A percentile compares a stretch with the other conserved stretches of the same genome.
Evolutionary conservation across 305 asterid genomes (phyloP).

Genomic region (Fraxinus dipetala): DNA sequence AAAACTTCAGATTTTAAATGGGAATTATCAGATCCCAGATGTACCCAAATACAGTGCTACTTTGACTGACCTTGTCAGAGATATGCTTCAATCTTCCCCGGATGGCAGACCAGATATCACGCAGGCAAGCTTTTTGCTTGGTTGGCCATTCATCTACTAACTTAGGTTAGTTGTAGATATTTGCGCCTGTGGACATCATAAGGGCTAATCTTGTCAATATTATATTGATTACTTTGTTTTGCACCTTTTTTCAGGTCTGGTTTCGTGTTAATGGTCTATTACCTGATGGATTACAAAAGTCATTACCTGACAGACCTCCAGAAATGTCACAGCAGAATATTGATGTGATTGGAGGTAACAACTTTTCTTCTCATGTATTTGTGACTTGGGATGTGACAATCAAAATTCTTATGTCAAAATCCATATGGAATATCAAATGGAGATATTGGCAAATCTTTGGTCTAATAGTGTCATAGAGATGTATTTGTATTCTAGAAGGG

Average conservation of each 20-base stretch:
- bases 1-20: slow-evolving; percentile 85
- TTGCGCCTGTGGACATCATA: slow-evolving; percentile 50
- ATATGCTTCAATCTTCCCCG: no score
- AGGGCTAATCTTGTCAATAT: slow-evolving; percentile 44
- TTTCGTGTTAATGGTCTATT: slow-evolving; percentile 82
- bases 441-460: background rate
- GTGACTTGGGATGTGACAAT: slow-evolving; percentile 8
- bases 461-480: background rate
- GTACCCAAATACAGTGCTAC: slow-evolving; percentile 53
- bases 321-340: slow-evolving; percentile 54
- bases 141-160: slow-evolving; percentile 72
- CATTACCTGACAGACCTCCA: slow-evolving; percentile 80
- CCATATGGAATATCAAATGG: background rate
- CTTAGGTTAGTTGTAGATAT: slow-evolving; percentile 79
- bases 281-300: slow-evolving; percentile 72
- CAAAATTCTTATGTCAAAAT: background rate
- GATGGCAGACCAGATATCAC: no score
- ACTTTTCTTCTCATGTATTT: background rate
- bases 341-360: slow-evolving; percentile 57
- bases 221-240: slow-evolving; percentile 27
- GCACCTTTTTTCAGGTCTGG: slow-evolving; percentile 64
- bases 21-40: slow-evolving; percentile 81
- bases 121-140: slow-evolving; percentile 97
- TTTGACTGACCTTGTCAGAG: no score
- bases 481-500: background rate